A percentile compares a stretch with the other conserved stretches of the same genome.
Conservation (phyloP, 495 filamentous ascomycete species). For the Melanomma pulvis-pyrius region DNA sequence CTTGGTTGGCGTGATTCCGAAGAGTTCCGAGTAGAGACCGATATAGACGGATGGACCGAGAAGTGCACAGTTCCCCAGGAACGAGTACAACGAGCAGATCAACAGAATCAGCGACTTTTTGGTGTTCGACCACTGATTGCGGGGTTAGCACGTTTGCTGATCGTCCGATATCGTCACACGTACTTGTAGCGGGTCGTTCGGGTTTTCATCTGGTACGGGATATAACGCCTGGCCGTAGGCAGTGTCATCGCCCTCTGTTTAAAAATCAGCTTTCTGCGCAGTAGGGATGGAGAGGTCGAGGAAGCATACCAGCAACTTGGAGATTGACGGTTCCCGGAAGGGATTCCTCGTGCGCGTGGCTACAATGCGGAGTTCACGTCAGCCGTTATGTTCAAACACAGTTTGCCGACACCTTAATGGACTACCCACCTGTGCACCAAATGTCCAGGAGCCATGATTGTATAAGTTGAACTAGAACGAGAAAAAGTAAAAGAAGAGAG, state of each 20-base stretch:
- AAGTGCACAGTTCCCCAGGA: constrained; percentile 62
- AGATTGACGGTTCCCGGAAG: constrained; percentile 63
- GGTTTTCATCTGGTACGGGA: constrained; percentile 64
- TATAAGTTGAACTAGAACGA: not conserved
- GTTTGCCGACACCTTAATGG: not conserved
- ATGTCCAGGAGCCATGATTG: constrained; percentile 16
- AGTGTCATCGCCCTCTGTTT: constrained; percentile 63
- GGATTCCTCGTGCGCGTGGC: constrained; percentile 61
- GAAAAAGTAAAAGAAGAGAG: not conserved
- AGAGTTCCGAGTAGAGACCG: constrained; percentile 58
- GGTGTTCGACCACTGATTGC: constrained; percentile 55
- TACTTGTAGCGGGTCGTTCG: constrained; percentile 61
- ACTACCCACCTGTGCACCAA: constrained; percentile 7
- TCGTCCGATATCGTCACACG: not conserved
- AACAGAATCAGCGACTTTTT: constrained; percentile 64
- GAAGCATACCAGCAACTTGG: constrained; percentile 38
- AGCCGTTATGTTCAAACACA: not conserved
- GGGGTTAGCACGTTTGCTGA: not conserved
- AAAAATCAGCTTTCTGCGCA: constrained; percentile 26
- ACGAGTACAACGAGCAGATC: constrained; percentile 62
- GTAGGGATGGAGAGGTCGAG: not conserved
- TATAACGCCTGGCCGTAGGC: constrained; percentile 64
- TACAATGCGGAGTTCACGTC: constrained; percentile 25
- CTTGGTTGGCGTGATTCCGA: constrained; percentile 52
- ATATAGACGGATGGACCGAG: constrained; percentile 65